These are phyloP conservation scores for Cichorium intybus DNA, from an alignment of 140 eudicot genomes.

Conservation along the genomic window DNA sequence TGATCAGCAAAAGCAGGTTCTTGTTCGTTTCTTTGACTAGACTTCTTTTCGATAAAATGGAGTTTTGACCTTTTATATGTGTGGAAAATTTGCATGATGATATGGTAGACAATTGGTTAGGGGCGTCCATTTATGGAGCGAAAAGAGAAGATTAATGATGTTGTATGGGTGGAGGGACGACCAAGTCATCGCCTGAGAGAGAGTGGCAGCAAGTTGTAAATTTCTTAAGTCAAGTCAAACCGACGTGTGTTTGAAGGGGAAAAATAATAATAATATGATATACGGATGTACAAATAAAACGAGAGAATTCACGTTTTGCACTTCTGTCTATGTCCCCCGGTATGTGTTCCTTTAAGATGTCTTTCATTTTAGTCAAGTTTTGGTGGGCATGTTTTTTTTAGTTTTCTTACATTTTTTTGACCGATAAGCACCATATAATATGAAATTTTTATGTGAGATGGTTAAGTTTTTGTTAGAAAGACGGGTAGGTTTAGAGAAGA, in stretches of 20 bases:
- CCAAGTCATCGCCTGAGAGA: constrained; percentile 21
- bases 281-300: not conserved
- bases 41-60: not conserved
- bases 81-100: not conserved
- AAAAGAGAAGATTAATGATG: not conserved
- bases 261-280: not conserved
- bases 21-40: constrained; percentile 18
- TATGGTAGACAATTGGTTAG: not conserved
- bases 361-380: not conserved
- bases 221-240: constrained; percentile 23
- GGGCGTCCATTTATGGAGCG: constrained; percentile 8
- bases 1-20: constrained; percentile 3
- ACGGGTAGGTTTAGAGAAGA: too few species aligned
- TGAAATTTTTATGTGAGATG: too few species aligned
- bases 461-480: too few species aligned
- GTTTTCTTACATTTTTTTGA: too few species aligned
- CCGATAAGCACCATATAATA: too few species aligned
- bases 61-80: not conserved
- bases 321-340: not conserved
- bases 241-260: constrained; percentile 15
- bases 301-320: constrained; percentile 9
- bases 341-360: not conserved
- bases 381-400: not conserved
- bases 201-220: not conserved
- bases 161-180: constrained; percentile 18